Evolutionary conservation across 2,329 filamentous ascomycete species (phyloP).

Genomic region (Apiospora aurea): DNA sequence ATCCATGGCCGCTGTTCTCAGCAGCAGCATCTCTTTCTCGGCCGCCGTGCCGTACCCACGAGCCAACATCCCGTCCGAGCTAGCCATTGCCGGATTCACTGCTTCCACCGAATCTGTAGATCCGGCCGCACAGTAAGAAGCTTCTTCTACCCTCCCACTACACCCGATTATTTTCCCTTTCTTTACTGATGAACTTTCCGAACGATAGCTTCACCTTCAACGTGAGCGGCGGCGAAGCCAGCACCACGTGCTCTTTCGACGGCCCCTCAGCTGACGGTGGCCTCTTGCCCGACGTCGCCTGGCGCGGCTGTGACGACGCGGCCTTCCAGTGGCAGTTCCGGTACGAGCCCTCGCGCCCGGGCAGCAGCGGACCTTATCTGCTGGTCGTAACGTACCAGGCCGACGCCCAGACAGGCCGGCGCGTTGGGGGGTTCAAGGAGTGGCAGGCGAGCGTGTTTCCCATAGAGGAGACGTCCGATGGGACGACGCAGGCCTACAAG

Average conservation of each 20-base stretch:
- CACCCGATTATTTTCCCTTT: too few species aligned
- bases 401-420: constrained; percentile 27
- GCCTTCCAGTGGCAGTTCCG: constrained; percentile 37
- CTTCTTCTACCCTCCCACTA: neutral
- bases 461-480: constrained; percentile 7
- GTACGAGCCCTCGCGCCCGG: constrained; percentile 37
- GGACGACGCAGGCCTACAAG: neutral
- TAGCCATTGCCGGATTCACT: neutral
- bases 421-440: constrained; percentile 35
- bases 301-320: constrained; percentile 33
- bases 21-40: neutral
- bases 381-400: constrained; percentile 34
- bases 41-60: neutral
- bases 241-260: constrained; percentile 33
- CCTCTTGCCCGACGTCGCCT: constrained; percentile 32
- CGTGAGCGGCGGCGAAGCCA: constrained; percentile 26
- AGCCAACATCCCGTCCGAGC: neutral
- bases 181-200: neutral
- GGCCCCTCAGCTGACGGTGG: constrained; percentile 31
- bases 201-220: constrained; percentile 33
- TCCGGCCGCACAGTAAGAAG: neutral
- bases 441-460: constrained; percentile 36
- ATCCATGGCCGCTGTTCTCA: neutral
- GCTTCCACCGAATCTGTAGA: neutral
- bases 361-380: constrained; percentile 34